These are phyloP conservation scores for Chlorella sorokiniana DNA, from an alignment of 139 green algal genomes.

Conservation along the genomic window DNA sequence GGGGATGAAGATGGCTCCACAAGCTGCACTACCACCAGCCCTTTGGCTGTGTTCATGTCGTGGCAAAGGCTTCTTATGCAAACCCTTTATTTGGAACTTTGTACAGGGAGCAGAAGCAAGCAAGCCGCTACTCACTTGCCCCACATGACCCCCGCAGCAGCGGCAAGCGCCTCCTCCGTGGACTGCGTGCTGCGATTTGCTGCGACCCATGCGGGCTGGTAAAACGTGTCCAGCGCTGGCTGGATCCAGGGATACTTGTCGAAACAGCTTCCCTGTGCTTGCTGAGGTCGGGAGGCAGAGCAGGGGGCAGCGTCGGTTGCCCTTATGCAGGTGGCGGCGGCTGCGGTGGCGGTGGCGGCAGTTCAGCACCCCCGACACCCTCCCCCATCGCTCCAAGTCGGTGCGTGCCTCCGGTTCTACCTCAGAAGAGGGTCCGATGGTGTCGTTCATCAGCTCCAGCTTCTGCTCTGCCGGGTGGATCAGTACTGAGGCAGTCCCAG, in stretches of 20 bases:
- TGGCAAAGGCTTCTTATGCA: neutral
- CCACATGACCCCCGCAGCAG: neutral
- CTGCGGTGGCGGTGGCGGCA: neutral
- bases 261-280: slow-evolving; percentile 24
- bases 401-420: no score
- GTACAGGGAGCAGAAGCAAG: neutral
- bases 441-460: neutral
- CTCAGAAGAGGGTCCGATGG: neutral
- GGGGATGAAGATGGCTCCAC: no score
- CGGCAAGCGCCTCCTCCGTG: slow-evolving; percentile 27
- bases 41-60: no score
- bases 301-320: neutral
- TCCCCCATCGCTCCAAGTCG: no score
- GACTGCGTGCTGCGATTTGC: slow-evolving; percentile 29
- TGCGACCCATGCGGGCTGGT: slow-evolving; percentile 1
- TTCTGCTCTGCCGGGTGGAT: neutral
- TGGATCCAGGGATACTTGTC: slow-evolving; percentile 34
- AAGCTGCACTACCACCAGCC: no score
- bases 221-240: slow-evolving; percentile 36
- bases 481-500: neutral
- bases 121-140: neutral
- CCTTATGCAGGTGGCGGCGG: neutral
- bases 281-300: neutral
- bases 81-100: neutral
- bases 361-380: neutral